phyloP scores from a whole-genome alignment of 73 alveolate species.

The Paramecium biaurelia region DNA sequence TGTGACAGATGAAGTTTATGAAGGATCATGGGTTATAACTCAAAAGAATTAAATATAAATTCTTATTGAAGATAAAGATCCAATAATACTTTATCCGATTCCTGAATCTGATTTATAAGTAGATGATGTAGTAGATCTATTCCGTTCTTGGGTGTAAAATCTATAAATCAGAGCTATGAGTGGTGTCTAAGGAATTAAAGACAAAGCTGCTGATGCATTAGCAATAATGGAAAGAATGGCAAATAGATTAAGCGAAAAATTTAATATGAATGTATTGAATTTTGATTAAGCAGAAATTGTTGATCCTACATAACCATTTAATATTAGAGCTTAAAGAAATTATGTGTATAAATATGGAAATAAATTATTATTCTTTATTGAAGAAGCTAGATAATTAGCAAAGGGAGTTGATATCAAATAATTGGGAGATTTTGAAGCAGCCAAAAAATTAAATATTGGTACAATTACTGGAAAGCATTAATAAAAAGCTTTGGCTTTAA shows the following conservation, averaged over 20 bases:
- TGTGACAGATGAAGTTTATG: conserved; percentile 25
- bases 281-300: conserved; percentile 9
- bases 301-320: conserved; percentile 50
- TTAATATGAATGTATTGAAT: conserved; percentile 20
- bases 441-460: conserved; percentile 45
- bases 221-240: not conserved
- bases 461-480: conserved; percentile 12
- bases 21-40: conserved; percentile 26
- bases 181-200: not conserved
- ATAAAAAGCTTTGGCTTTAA: not conserved
- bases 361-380: conserved; percentile 44
- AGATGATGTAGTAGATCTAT: conserved; percentile 50
- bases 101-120: conserved; percentile 22
- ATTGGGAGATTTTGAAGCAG: conserved; percentile 36
- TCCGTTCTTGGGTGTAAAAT: conserved; percentile 19
- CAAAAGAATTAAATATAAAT: not conserved
- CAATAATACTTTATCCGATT: not conserved
- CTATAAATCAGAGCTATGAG: not conserved
- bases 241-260: conserved; percentile 5
- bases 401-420: conserved; percentile 42
- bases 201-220: not conserved
- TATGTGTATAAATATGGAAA: conserved; percentile 54
- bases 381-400: conserved; percentile 50
- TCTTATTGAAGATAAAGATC: not conserved
- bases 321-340: conserved; percentile 55